Base-by-base conservation (phyloP, 768 basidiomycete species). In the Lentinula boryana region DNA sequence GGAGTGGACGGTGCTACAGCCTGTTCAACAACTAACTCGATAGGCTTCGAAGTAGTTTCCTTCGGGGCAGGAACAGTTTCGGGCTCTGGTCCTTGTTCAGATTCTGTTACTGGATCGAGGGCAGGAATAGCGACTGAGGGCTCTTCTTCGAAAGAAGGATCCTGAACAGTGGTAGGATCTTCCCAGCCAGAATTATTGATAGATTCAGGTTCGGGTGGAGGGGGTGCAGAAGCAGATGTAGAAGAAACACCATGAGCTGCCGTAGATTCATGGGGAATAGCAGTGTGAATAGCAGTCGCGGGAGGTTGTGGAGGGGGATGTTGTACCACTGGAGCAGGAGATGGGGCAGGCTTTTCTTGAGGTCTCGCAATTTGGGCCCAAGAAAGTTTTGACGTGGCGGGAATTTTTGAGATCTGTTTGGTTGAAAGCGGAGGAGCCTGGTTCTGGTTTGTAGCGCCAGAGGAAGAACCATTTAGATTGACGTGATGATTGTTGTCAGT, bases 341-440 rank as follows among this genome's bases (percentile, higher is more conserved):
- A 69, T 48, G 80, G 78, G 13, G 76, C 65, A 13, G 81, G 80
- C 70, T 89, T 91, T 69, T 89, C 87, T 65, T 88, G 85, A 23
- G 82, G 80, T 58, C 86, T 79, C 63, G 91, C 91, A 69, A 93
- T 79, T 67, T 93, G 88, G 7, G 91, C 91, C 91, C 91, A 93
- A 38, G 91, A 92, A 62, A 89, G 72, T 75, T 91, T 91, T 7
- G 88, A 85, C 12, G 83, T 88, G 32, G 87, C 84, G 46, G 89
- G 88, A 10, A 82, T 77, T 74, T 85, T 89, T 13, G 74, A 68
- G 41, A 72, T 65, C 60, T 67, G 71, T 64, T 73, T 79, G 64
- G 63, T 68, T 18, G 71, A 59, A 16, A 56, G 32, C 6, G 54
- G 18, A 13, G 67, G 18, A 54, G 31, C 40, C 9, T 38, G 23